Conservation (phyloP, 345 rosid species). For the Schrenkiella parvula region DNA sequence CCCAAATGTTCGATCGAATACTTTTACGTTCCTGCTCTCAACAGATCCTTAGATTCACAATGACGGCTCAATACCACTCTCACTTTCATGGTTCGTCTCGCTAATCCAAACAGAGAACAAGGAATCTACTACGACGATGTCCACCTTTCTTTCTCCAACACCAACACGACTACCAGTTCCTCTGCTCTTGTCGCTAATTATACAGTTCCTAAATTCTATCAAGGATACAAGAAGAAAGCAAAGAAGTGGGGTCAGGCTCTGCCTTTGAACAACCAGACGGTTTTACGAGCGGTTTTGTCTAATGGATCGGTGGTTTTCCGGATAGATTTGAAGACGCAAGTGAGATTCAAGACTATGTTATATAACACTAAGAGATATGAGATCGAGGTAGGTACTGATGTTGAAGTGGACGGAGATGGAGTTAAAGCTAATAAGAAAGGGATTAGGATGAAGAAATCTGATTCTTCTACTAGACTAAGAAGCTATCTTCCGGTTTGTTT, state of each 20-base stretch:
- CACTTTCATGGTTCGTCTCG: too few species aligned
- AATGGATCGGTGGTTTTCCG: constrained; percentile 44
- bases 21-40: too few species aligned
- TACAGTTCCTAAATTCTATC: constrained; percentile 43
- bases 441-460: constrained; percentile 42
- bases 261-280: constrained; percentile 31
- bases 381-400: constrained; percentile 45
- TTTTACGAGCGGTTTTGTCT: constrained; percentile 28
- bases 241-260: constrained; percentile 25
- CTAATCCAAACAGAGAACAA: too few species aligned
- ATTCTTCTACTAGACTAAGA: constrained; percentile 7
- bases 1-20: too few species aligned
- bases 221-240: constrained; percentile 63
- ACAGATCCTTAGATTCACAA: too few species aligned
- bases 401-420: constrained; percentile 44
- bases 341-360: constrained; percentile 57
- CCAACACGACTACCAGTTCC: too few species aligned
- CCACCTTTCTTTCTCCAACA: too few species aligned
- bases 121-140: too few species aligned
- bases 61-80: too few species aligned
- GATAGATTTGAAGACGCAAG: constrained; percentile 59
- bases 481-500: constrained; percentile 7
- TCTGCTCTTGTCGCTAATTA: constrained; percentile 14
- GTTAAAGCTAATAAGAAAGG: constrained; percentile 18
- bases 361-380: constrained; percentile 55